A percentile compares a stretch with the other conserved stretches of the same genome.
Conservation (phyloP, 305 asterid species). For the Solanum hybrid region DNA sequence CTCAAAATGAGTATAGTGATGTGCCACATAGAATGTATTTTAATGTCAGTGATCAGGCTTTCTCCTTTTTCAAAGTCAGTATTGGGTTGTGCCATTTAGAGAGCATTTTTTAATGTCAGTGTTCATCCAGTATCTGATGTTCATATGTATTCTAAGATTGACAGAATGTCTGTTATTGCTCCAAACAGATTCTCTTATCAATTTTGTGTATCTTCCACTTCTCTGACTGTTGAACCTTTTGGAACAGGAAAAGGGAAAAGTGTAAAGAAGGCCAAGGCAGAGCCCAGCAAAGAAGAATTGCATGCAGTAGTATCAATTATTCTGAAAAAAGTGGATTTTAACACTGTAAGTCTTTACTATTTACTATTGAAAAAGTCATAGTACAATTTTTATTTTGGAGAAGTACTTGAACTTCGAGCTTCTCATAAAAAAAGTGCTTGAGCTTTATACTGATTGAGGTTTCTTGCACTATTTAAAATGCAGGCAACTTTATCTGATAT, state of each 20-base stretch:
- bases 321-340: constrained; percentile 75
- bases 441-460: neutral
- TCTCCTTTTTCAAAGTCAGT: neutral
- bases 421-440: neutral
- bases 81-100: neutral
- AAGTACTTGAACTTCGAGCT: neutral
- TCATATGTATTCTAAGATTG: neutral
- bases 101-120: neutral
- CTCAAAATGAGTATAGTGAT: neutral
- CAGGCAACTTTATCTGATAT: neutral
- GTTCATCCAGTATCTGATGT: neutral
- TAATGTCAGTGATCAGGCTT: neutral
- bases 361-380: neutral
- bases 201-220: neutral
- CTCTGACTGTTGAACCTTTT: neutral
- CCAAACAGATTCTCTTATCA: neutral
- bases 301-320: constrained; percentile 43
- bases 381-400: neutral
- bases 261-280: constrained; percentile 14
- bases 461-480: neutral
- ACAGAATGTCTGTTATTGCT: neutral
- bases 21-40: neutral
- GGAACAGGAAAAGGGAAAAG: neutral
- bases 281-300: constrained; percentile 63
- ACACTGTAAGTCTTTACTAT: constrained; percentile 38